phyloP scores from a whole-genome alignment of 495 filamentous ascomycete genomes.

The Aspergillus sparsus region DNA sequence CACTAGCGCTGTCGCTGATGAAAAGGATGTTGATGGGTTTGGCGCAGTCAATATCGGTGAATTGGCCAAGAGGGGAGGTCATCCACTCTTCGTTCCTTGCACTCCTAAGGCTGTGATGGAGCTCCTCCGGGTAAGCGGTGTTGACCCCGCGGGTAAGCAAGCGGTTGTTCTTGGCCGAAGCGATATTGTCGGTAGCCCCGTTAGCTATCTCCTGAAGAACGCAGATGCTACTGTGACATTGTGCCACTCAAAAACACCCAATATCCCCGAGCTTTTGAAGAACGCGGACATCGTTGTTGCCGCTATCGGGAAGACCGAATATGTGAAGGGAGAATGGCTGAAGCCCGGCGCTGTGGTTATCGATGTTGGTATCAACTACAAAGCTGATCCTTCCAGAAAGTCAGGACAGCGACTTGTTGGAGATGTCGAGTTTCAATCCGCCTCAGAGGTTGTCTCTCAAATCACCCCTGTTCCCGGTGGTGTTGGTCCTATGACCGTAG shows the following conservation, averaged over 20 bases:
- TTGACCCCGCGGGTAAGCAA: conserved; percentile 83
- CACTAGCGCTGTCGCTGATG: conserved; percentile 84
- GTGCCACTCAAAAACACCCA: conserved; percentile 85
- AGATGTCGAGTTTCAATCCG: conserved; percentile 90
- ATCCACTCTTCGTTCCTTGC: conserved; percentile 86
- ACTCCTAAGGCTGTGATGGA: conserved; percentile 98
- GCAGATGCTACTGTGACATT: conserved; percentile 95
- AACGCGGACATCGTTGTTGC: conserved; percentile 86
- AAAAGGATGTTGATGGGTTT: conserved; percentile 98
- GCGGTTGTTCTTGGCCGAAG: conserved; percentile 93
- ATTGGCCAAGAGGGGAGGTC: conserved; percentile 88
- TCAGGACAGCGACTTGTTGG: conserved; percentile 92
- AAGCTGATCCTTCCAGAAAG: conserved; percentile 91
- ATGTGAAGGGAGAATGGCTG: conserved; percentile 92
- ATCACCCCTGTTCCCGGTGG: conserved; percentile 97
- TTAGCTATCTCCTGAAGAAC: conserved; percentile 91
- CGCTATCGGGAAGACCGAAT: conserved; percentile 83
- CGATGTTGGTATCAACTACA: conserved; percentile 96
- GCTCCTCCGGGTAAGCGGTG: conserved; percentile 77
- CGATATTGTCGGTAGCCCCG: conserved; percentile 95
- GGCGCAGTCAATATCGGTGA: conserved; percentile 92
- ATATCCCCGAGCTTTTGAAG: conserved; percentile 72
- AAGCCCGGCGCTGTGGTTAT: conserved; percentile 94
- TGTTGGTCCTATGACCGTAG: conserved; percentile 97
- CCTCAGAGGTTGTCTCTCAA: conserved; percentile 81